Base-by-base conservation (phyloP, 306 rosid genomes). In the Pterocarpus santalinus region DNA sequence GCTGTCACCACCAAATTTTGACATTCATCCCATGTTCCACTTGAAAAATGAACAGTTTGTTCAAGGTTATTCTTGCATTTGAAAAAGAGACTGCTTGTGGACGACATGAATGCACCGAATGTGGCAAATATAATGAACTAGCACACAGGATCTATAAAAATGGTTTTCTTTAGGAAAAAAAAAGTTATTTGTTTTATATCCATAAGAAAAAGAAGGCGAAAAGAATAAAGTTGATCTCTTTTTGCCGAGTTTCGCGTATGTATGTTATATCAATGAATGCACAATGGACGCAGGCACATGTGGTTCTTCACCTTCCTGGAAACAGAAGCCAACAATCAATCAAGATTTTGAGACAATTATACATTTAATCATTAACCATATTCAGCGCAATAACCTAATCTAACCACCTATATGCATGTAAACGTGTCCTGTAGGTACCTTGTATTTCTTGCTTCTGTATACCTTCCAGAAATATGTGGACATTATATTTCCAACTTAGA, bases 221-320 rank as follows among this genome's bases (percentile, higher is more conserved):
- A 71, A 49, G 55, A 80, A 72, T 62, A 61, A 47, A 61, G 33
- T n/a, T 35, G 33, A 0, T 7, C 15, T 65, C 58, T 16, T 51
- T 61, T 41, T 39, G 74, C 17, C 0, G 47, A 43, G 65, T 53
- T 17, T 56, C 1, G 30, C 55, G 30, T 39, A 22, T 51, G 12
- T 11, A 16, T 51, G 53, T 39, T 53, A 69, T 36, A 47, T 36
- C 4, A 14, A 33, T 60, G 15, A 52, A 79, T 79, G 56, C 73
- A 67, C 79, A 51, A 36, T 15, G 32, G 36, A 36, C 57, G 32
- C 70, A 14, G 2, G 61, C 63, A 46, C 38, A 69, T 12, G 74
- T 63, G 17, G n/a, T 46, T 46, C 53, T 65, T 76, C 74, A 51
- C 73, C 69, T 51, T 82, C 78, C 62, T 63, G 74, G 67, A 62